Evolutionary conservation across 441 rosid species (phyloP), one percentile per base, ranked within the genome.

Genomic region (Jatropha multifida): DNA sequence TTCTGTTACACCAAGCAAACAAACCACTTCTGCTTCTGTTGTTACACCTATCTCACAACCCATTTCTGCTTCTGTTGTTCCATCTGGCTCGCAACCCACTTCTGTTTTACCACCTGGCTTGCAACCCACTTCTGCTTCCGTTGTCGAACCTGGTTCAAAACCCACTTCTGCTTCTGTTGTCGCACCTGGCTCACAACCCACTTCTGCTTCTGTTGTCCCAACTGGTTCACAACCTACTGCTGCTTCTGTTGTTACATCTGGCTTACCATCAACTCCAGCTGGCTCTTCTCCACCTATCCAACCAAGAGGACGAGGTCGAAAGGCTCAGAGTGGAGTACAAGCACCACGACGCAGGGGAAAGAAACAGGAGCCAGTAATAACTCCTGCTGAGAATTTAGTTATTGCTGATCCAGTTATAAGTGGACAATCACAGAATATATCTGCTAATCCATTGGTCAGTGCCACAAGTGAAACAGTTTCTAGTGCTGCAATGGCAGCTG

Each of bases 281-380:
- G 26, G 26, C 61, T 70, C 74, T 71, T 74, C 91, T 74, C 70
- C 67, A 49, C 78, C 80, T 5, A 62, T 76, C 72, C 91, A 87
- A 73, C 77, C 88, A 62, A 88, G 81, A 81, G 91, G 91, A 38
- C 88, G 85, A 63, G 94, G 96, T 76, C 84, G 87, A 65, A 89
- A 86, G 86, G 78, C 81, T 81, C 90, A 85, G 74, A 72, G 79
- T 87, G 89, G 81, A 70, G 88, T 76, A 51, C 91, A 86, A 77
- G 79, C 88, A 63, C 82, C 88, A 48, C 85, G 92, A 18, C 89
- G 89, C 64, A 84, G 94, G 80, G 96, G 98, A 81, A 91, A 84
- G 85, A 91, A 85, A 80, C 85, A 76, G 76, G 90, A 79, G 72
- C 76, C 65, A 18, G 75, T 77, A 52, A 69, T 67, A 38, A 69